These are phyloP conservation scores for Pyrrhoderma lamaoense DNA, from an alignment of 1,284 basidiomycete genomes.

Conservation along the genomic window DNA sequence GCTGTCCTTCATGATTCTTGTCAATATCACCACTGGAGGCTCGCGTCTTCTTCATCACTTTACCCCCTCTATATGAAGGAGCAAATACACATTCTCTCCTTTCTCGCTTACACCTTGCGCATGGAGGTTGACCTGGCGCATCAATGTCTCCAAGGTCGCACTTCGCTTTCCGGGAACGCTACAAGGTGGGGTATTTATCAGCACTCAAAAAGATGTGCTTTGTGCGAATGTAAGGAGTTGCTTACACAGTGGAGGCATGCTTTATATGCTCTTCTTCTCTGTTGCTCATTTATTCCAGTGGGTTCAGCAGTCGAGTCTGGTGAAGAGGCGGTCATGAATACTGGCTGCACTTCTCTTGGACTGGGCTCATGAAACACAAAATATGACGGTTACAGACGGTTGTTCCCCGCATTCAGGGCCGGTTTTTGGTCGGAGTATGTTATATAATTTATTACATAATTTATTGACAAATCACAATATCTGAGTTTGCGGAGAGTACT, in stretches of 20 bases:
- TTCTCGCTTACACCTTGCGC: conserved; percentile 34
- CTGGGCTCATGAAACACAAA: too few relatives aligned
- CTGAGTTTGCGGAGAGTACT: too few relatives aligned
- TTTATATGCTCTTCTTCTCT: conserved; percentile 18
- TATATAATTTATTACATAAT: too few relatives aligned
- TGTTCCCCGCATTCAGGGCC: too few relatives aligned
- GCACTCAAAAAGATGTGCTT: not conserved
- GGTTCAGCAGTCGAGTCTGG: conserved; percentile 9
- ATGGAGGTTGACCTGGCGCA: conserved; percentile 33
- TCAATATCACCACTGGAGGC: not conserved
- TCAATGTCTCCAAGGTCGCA: conserved; percentile 38
- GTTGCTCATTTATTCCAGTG: not conserved
- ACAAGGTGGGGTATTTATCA: not conserved
- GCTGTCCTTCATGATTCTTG: not conserved
- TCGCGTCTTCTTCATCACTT: conserved; percentile 8
- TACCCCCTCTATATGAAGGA: conserved; percentile 19
- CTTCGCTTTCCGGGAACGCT: conserved; percentile 32
- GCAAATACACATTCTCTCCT: conserved; percentile 34
- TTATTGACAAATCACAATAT: too few relatives aligned
- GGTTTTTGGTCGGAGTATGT: too few relatives aligned
- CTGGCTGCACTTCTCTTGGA: too few relatives aligned
- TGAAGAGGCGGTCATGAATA: conserved; percentile 12
- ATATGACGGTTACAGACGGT: too few relatives aligned
- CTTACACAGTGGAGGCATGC: conserved; percentile 27
- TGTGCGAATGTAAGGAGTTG: conserved; percentile 3